Evolutionary conservation across 1,284 basidiomycete species (phyloP).

Genomic region (Cerioporus squamosus): DNA sequence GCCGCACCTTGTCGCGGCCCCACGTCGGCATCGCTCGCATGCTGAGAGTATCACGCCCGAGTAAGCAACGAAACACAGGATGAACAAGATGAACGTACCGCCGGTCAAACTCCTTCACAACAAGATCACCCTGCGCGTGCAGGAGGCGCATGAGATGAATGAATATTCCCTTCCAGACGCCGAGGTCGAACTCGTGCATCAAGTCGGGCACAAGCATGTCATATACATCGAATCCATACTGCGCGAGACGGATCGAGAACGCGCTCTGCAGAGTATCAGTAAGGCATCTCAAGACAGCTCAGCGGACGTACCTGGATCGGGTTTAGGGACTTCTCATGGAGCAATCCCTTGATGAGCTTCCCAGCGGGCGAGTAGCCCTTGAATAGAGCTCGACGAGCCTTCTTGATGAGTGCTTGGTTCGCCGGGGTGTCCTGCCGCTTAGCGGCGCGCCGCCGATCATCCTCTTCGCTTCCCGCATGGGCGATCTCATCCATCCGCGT

Average conservation of each 20-base stretch:
- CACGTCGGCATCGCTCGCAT: conserved; percentile 33
- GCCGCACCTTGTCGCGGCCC: conserved; percentile 31
- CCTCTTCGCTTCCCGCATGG: conserved; percentile 6
- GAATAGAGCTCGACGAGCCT: conserved; percentile 20
- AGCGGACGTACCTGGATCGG: conserved; percentile 8
- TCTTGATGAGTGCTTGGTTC: conserved; percentile 1
- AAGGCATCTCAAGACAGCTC: not conserved
- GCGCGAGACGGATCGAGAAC: conserved; percentile 26
- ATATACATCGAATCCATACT: conserved; percentile 33
- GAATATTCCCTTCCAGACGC: conserved; percentile 33
- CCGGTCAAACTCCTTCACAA: conserved; percentile 15
- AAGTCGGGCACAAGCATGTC: conserved; percentile 37
- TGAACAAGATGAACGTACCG: conserved; percentile 10
- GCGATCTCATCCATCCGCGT: conserved; percentile 21
- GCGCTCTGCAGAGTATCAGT: conserved; percentile 22
- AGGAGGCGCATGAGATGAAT: conserved; percentile 9
- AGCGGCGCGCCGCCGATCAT: not conserved
- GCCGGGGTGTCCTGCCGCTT: not conserved
- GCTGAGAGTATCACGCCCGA: conserved; percentile 3
- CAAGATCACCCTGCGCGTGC: conserved; percentile 28
- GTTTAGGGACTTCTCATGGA: conserved; percentile 17
- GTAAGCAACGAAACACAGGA: too few relatives aligned
- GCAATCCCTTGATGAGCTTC: conserved; percentile 5
- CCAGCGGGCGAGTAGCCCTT: conserved; percentile 10
- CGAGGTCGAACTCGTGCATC: conserved; percentile 43